A percentile compares a stretch with the other conserved stretches of the same genome.
Evolutionary conservation across 2,329 filamentous ascomycete genomes (phyloP).

Genomic region (Neoascochyta sp.): DNA sequence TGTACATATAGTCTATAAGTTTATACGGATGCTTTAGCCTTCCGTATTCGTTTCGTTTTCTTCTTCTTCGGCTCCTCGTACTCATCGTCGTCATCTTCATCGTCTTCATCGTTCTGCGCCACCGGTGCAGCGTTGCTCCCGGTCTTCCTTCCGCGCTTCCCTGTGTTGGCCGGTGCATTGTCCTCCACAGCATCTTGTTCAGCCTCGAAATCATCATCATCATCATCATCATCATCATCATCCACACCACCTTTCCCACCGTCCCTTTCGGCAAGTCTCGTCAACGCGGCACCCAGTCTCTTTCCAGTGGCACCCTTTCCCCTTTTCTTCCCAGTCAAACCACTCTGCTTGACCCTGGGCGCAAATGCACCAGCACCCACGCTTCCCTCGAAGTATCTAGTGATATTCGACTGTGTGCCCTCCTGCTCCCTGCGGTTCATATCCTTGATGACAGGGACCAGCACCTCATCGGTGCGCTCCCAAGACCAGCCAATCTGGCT

Average conservation of each 20-base stretch:
- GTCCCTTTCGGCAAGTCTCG: conserved; percentile 27
- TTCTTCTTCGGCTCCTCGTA: conserved; percentile 32
- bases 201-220: conserved; percentile 9
- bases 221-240: conserved; percentile 18
- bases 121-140: conserved; percentile 10
- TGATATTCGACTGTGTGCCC: conserved; percentile 95
- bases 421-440: conserved; percentile 87
- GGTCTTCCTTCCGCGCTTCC: too few species aligned
- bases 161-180: conserved; percentile 1
- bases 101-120: conserved; percentile 9
- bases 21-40: conserved; percentile 7
- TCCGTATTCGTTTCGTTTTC: conserved; percentile 11
- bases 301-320: conserved; percentile 30
- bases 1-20: conserved; percentile 2
- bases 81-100: conserved; percentile 21
- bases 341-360: conserved; percentile 58
- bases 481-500: conserved; percentile 87
- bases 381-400: conserved; percentile 77
- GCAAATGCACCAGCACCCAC: conserved; percentile 71
- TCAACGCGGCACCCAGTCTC: conserved; percentile 34
- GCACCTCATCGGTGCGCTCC: conserved; percentile 89
- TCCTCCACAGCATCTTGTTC: conserved; percentile 10
- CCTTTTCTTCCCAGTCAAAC: conserved; percentile 52
- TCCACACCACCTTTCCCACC: conserved; percentile 20
- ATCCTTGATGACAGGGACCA: conserved; percentile 91